These are phyloP conservation scores for Eucalyptus pumila DNA, from an alignment of 345 rosid genomes.

Conservation along the genomic window DNA sequence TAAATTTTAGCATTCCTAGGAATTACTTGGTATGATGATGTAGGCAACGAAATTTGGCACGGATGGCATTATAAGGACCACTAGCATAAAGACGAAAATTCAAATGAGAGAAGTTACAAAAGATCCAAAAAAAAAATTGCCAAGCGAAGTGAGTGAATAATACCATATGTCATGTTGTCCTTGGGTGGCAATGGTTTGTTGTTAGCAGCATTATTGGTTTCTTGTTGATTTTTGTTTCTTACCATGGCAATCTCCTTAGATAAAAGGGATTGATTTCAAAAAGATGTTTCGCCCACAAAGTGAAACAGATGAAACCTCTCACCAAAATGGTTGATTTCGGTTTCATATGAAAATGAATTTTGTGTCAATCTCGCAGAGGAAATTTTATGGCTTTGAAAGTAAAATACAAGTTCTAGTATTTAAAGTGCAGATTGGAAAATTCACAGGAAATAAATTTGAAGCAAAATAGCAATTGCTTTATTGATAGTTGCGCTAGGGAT, in stretches of 20 bases:
- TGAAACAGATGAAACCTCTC: neutral
- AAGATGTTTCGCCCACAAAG: neutral
- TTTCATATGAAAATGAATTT: neutral
- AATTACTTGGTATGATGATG: neutral
- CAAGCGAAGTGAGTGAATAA: neutral
- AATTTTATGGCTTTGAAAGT: neutral
- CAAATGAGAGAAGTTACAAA: neutral
- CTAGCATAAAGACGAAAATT: neutral
- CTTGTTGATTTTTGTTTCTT: neutral
- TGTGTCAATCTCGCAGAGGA: neutral
- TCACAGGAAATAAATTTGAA: neutral
- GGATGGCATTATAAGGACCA: neutral
- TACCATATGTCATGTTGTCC: neutral
- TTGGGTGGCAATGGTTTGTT: neutral
- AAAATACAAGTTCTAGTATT: neutral
- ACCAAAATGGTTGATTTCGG: neutral
- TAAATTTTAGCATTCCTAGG: neutral
- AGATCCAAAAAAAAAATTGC: neutral
- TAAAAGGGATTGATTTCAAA: neutral
- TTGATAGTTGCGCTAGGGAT: neutral
- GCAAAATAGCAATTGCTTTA: neutral
- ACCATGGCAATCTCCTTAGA: neutral
- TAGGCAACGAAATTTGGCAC: neutral
- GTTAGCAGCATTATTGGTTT: neutral
- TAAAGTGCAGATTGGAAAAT: neutral